These are phyloP conservation scores for Oryza glumipatula DNA, from an alignment of 176 grass and related monocot species.

Conservation along the genomic window DNA sequence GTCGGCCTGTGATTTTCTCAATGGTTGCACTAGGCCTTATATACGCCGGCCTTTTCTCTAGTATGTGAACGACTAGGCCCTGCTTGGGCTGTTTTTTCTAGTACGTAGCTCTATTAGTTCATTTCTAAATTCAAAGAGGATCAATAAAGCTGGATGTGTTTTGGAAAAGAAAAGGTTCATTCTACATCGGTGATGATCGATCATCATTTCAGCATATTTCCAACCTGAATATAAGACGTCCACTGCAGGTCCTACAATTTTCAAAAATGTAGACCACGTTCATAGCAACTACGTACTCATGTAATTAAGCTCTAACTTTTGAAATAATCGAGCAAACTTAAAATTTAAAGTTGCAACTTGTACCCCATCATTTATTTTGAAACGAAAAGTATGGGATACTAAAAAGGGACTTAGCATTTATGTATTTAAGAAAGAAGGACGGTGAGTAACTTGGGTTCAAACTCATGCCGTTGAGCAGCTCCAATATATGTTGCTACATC, in stretches of 20 bases:
- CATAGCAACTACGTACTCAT: background rate
- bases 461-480: no score
- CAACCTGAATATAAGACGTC: background rate
- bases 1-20: background rate
- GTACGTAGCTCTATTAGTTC: no score
- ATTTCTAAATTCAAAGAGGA: background rate
- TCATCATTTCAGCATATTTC: background rate
- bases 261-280: background rate
- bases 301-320: background rate
- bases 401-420: no score
- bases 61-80: no score
- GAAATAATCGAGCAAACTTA: no score
- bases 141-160: background rate
- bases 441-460: no score
- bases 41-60: no score
- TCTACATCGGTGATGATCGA: background rate
- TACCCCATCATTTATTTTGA: no score
- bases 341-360: background rate
- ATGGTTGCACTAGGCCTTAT: background rate
- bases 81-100: no score
- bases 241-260: background rate
- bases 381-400: no score
- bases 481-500: background rate
- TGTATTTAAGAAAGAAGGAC: no score
- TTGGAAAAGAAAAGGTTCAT: background rate